Evolutionary conservation across 1,284 basidiomycete genomes (phyloP).

Genomic region (Puccinia coronata): DNA sequence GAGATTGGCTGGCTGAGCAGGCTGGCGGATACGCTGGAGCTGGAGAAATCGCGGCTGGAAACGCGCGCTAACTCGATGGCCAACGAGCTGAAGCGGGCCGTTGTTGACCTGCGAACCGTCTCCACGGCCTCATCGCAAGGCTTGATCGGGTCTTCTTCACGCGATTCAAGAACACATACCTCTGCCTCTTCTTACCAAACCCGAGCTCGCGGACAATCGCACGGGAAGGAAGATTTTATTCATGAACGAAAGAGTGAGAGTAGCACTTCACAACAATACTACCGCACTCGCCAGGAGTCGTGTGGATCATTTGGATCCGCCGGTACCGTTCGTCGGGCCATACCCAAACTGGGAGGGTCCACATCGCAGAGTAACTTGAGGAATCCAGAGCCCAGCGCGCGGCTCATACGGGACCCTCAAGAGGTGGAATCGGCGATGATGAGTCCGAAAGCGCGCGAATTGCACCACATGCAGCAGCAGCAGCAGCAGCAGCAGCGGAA

Average conservation of each 20-base stretch:
- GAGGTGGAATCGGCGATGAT: neutral
- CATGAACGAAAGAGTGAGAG: neutral
- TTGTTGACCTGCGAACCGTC: slow-evolving; percentile 25
- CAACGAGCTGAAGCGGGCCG: slow-evolving; percentile 40
- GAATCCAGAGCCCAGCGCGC: neutral
- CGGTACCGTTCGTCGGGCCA: neutral
- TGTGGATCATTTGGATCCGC: neutral
- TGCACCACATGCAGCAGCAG: too few relatives aligned
- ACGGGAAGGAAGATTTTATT: too few relatives aligned
- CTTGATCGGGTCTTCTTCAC: neutral
- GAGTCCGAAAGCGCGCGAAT: neutral
- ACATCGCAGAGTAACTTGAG: neutral
- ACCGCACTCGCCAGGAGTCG: neutral
- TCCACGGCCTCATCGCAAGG: slow-evolving; percentile 24
- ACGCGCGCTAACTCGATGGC: slow-evolving; percentile 38
- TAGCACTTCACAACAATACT: neutral
- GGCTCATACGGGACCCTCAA: neutral
- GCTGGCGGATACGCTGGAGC: slow-evolving; percentile 3
- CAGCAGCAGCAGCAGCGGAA: neutral
- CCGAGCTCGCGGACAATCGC: neutral
- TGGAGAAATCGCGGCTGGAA: slow-evolving; percentile 36
- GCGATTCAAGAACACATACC: neutral
- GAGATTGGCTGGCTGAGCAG: slow-evolving; percentile 22
- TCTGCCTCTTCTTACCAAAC: neutral
- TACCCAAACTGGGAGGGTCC: neutral